Base-by-base conservation (phyloP, 2,329 filamentous ascomycete species). In the Albophoma yamanashiensis region DNA sequence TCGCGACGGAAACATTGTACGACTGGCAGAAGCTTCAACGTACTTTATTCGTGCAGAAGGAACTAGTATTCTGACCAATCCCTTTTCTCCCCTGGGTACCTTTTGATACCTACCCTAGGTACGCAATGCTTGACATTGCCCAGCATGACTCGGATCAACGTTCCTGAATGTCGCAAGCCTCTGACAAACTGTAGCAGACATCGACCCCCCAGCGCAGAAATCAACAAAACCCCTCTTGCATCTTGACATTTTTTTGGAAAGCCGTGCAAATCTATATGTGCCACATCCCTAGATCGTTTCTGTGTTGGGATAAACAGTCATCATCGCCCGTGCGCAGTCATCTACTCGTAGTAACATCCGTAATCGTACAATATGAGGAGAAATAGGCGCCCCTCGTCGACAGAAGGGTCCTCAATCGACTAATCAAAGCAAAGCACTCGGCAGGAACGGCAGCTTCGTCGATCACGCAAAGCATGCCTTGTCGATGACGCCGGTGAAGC, bases 401-500 rank as follows among this genome's bases (percentile, higher is more conserved):
- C 8, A 4, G 36, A 17, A 20, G 36, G 50, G 31, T 55, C 2
- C 31, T 31, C 31, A 55, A 38, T 14, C 50, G 31, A 38, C 8
- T 8, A 7, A 20, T n/a, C 20, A 34, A 55, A 38, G 20, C 11
- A 22, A 22, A 34, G 17, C 22, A 31, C 31, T 36, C 12, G 50
- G 14, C 20, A 9, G 22, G 27, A 8, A 53, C 6, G 17, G 31
- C 17, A n/a, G 50, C 17, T 9, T 34, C 50, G 20, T 22, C 11
- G 31, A 3, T 55, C 31, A 55, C 31, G 50, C 12, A 55, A 3
- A 22, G 20, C 5, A 34, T 15, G 17, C 31, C 31, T 12, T 9
- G 50, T 20, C 62, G 27, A 76, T 65, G 14, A 62, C 67, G 7
- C 77, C 76, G 17, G 69, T 73, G 65, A 79, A 78, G 25, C 76